Base-by-base conservation (phyloP, 1,284 basidiomycete species). In the Ustilago trichophora region DNA sequence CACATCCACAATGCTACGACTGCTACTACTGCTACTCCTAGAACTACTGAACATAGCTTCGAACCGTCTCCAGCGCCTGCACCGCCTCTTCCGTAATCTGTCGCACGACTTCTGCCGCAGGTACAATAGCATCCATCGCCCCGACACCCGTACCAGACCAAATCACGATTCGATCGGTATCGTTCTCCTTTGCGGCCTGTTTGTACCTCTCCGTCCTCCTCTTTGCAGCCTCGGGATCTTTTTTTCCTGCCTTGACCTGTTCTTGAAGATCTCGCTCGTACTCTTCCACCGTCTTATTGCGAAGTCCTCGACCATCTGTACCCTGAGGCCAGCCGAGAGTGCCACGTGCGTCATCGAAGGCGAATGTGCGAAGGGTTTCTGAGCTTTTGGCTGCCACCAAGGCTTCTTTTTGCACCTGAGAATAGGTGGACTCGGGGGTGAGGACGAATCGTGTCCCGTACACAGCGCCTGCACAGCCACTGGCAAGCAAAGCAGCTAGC, bases 131-230 rank as follows among this genome's bases (percentile, higher is more conserved):
- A n/a, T 62, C 36, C 27, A 78, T 71, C 12, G 54, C 48, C 0
- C 77, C 79, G 3, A 81, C 65, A 2, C 78, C 78, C 13, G 75
- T 76, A 5, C 79, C 79, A 2, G 78, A 38, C 79, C 79, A 81
- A 29, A 70, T 77, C 22, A 80, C 67, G 32, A 78, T 57, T 10
- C 78, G 53, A 15, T 64, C 54, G 2, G 57, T 48, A 27, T 80
- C 78, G 16, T 63, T 57, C 35, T 63, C 40, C 29, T 55, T 65
- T 3, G 60, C 62, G 0, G 78, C 79, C 47, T 70, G 33, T 42
- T 63, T 59, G 57, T 78, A 80, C n/a, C 70, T 53, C 44, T 60
- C 66, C 56, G 60, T 70, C 19, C 76, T 53, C 27, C 47, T 37
- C 35, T 56, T 62, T 13, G 41, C 52, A 1, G 53, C 71, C 8